Evolutionary conservation across 495 filamentous ascomycete genomes (phyloP), one percentile per base, ranked within the genome.

Genomic region (Annulohypoxylon stygium): DNA sequence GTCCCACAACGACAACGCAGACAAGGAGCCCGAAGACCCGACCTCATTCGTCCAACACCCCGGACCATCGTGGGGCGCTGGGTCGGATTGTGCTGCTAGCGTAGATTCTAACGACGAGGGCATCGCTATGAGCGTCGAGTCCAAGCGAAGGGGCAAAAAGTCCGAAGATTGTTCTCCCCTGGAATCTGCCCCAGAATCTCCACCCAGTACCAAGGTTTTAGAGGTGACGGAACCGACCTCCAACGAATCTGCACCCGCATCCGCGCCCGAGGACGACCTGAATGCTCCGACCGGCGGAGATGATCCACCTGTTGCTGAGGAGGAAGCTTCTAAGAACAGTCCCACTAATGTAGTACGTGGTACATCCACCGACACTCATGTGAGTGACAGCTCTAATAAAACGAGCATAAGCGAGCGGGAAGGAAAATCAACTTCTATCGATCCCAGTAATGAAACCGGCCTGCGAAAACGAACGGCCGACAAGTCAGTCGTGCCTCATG

Each of bases 41-140:
- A 33, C 43, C 20, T 55, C 62, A 48, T 75, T 64, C 18, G 16
- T 71, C 14, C 72, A 75, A 45, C 72, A 75, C 37, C 67, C 67
- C 7, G 72, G 72, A 6, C 72, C 72, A 33, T 65, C 67, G 14
- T 73, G 69, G 69, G 69, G 74, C 23, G 64, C 76, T 41, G 26
- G 54, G n/a, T 36, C 58, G 3, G 70, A 68, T 16, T 57, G 48
- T 10, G 53, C 45, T 30, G 23, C 50, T 25, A 65, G 55, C 60
- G 58, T 65, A 14, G 67, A 76, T 12, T 67, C 67, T 3, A 71
- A 75, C 10, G 76, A 78, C 18, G 76, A 78, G 53, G 76, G 76
- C 0, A 75, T 78, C 41, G 30, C 70, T 53, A 78, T 78, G 76
- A 65, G 48, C 18, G 48, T 20, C 16, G 69, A 62, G 33, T 67